A percentile compares a stretch with the other conserved stretches of the same genome.
phyloP scores from a whole-genome alignment of 2,329 filamentous ascomycete genomes.

The Geosmithia putterillii region DNA sequence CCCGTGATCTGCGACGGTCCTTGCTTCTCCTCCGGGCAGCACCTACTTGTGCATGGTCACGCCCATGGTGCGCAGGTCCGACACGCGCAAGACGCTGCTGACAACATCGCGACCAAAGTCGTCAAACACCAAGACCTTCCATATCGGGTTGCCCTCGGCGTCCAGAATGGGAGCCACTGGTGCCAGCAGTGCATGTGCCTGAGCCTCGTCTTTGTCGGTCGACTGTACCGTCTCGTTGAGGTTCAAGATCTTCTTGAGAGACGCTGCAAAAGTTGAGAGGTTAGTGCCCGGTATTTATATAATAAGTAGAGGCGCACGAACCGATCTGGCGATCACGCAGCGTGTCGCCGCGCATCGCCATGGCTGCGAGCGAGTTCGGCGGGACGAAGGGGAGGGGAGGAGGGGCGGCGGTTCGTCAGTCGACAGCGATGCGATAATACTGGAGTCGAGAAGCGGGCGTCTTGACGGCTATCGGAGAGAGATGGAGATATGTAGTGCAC shows the following conservation, averaged over 20 bases:
- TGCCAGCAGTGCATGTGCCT: slow-evolving; percentile 51
- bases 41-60: slow-evolving; percentile 86
- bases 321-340: slow-evolving; percentile 39
- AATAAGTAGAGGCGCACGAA: slow-evolving; percentile 9
- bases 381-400: not conserved
- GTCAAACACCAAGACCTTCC: slow-evolving; percentile 96
- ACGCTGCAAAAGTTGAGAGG: slow-evolving; percentile 38
- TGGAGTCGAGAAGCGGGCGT: not conserved
- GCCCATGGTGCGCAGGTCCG: slow-evolving; percentile 85
- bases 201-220: slow-evolving; percentile 48
- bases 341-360: slow-evolving; percentile 33
- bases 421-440: not conserved
- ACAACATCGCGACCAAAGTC: slow-evolving; percentile 86
- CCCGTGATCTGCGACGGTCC: not conserved
- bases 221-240: slow-evolving; percentile 64
- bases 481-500: not conserved
- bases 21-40: not conserved
- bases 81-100: slow-evolving; percentile 88
- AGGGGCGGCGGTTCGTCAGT: not conserved
- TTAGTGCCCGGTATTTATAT: not conserved
- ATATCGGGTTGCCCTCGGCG: slow-evolving; percentile 82
- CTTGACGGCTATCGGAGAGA: not conserved
- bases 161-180: slow-evolving; percentile 72
- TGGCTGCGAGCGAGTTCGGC: slow-evolving; percentile 11
- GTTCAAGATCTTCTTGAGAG: slow-evolving; percentile 91